Evolutionary conservation across 768 basidiomycete species (phyloP).

Genomic region (Xanthoconium stramineum): DNA sequence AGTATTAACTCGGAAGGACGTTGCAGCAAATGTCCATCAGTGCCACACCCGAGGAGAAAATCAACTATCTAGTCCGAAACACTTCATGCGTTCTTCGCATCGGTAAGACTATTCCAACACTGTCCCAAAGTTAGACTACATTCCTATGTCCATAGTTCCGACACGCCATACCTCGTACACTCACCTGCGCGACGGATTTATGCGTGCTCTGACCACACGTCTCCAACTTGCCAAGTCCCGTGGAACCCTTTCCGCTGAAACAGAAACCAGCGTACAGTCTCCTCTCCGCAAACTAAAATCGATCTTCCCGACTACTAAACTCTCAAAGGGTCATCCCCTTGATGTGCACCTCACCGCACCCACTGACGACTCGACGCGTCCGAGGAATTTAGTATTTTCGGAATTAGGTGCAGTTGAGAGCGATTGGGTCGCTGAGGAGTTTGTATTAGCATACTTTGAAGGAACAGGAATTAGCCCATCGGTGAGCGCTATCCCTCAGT

Average conservation of each 20-base stretch:
- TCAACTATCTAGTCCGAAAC: conserved; percentile 62
- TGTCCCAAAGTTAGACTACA: not conserved
- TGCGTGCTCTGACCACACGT: conserved; percentile 67
- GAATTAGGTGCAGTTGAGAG: conserved; percentile 72
- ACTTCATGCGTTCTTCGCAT: conserved; percentile 74
- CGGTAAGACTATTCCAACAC: conserved; percentile 38
- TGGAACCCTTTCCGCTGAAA: conserved; percentile 55
- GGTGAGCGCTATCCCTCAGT: conserved; percentile 39
- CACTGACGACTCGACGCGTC: conserved; percentile 37
- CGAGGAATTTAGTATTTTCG: conserved; percentile 58
- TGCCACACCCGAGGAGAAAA: conserved; percentile 66
- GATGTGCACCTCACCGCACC: conserved; percentile 69
- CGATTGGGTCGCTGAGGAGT: conserved; percentile 72
- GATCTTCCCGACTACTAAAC: conserved; percentile 67
- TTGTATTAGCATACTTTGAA: conserved; percentile 74
- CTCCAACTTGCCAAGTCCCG: conserved; percentile 50
- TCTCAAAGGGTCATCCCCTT: conserved; percentile 63
- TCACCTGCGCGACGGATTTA: conserved; percentile 81
- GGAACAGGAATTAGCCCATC: conserved; percentile 66
- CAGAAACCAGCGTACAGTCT: conserved; percentile 52
- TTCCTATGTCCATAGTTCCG: conserved; percentile 51
- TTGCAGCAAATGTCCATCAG: conserved; percentile 46
- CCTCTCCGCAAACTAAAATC: conserved; percentile 73
- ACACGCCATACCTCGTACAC: conserved; percentile 73
- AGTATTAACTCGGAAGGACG: conserved; percentile 1